phyloP scores from a whole-genome alignment of 2,329 filamentous ascomycete species.

The Venturia aucupariae region DNA sequence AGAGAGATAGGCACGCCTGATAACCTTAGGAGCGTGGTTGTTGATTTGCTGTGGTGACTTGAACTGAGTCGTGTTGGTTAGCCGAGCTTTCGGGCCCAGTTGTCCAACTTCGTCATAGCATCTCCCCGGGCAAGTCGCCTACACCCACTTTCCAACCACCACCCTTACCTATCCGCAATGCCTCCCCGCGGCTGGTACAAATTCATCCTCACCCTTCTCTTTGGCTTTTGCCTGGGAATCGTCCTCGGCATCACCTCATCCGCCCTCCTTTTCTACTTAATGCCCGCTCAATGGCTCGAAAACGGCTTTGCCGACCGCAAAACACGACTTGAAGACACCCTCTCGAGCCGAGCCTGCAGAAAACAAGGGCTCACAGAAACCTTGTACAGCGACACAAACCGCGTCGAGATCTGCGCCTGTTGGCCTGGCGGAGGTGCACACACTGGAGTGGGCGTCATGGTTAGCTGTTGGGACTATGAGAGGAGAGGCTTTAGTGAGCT shows the following conservation, averaged over 20 bases:
- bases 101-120: not conserved
- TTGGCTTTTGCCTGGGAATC: constrained; percentile 12
- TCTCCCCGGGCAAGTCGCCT: not conserved
- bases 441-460: constrained; percentile 1
- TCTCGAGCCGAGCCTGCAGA: constrained; percentile 1
- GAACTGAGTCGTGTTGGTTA: too few relatives aligned
- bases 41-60: too few relatives aligned
- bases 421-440: constrained; percentile 1
- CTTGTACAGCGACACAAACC: not conserved
- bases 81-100: not conserved
- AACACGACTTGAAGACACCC: not conserved
- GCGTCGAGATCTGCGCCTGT: constrained; percentile 12
- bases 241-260: constrained; percentile 14
- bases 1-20: too few relatives aligned
- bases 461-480: constrained; percentile 11
- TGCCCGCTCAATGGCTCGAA: constrained; percentile 12
- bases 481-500: constrained; percentile 11
- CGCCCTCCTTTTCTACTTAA: constrained; percentile 9
- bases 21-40: too few relatives aligned
- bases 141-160: not conserved
- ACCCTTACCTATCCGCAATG: constrained; percentile 1
- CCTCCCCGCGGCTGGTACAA: constrained; percentile 12
- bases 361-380: constrained; percentile 8
- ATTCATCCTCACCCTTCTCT: constrained; percentile 9
- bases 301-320: constrained; percentile 11